phyloP scores from a whole-genome alignment of 2,329 filamentous ascomycete genomes.

The Colletotrichum graminicola region DNA sequence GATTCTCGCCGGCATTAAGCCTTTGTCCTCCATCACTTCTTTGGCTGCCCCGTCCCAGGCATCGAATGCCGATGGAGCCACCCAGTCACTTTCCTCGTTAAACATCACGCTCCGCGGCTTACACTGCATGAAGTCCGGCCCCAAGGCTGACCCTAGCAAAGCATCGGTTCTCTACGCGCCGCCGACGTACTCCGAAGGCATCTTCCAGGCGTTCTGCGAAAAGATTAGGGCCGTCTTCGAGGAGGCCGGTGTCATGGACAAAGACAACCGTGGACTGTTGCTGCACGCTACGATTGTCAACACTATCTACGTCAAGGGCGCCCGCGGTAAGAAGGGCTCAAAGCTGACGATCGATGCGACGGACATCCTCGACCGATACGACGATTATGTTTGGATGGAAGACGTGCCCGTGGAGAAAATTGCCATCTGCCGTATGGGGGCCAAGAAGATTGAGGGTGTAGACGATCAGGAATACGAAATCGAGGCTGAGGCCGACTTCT shows the following conservation, averaged over 20 bases:
- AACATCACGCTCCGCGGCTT: constrained; percentile 67
- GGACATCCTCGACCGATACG: constrained; percentile 69
- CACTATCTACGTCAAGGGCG: constrained; percentile 77
- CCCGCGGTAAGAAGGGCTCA: constrained; percentile 49
- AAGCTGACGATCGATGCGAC: constrained; percentile 66
- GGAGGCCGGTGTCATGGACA: constrained; percentile 66
- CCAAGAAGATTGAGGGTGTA: constrained; percentile 70
- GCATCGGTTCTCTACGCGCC: constrained; percentile 75
- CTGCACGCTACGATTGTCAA: constrained; percentile 90
- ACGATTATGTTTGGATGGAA: constrained; percentile 78
- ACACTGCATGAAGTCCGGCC: constrained; percentile 67
- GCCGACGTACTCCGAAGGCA: constrained; percentile 65
- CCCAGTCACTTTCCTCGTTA: constrained; percentile 45
- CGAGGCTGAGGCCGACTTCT: constrained; percentile 61
- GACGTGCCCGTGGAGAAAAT: constrained; percentile 76
- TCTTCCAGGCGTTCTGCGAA: constrained; percentile 69
- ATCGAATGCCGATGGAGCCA: constrained; percentile 3
- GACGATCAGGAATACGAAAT: constrained; percentile 68
- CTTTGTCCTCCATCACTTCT: constrained; percentile 40
- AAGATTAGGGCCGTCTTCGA: constrained; percentile 67
- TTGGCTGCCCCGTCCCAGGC: constrained; percentile 26
- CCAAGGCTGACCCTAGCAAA: constrained; percentile 54
- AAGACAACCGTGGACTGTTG: constrained; percentile 73
- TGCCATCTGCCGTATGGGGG: constrained; percentile 89
- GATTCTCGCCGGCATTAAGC: constrained; percentile 50